These are phyloP conservation scores for Rhizophora apiculata DNA, from an alignment of 345 rosid species.

Conservation along the genomic window DNA sequence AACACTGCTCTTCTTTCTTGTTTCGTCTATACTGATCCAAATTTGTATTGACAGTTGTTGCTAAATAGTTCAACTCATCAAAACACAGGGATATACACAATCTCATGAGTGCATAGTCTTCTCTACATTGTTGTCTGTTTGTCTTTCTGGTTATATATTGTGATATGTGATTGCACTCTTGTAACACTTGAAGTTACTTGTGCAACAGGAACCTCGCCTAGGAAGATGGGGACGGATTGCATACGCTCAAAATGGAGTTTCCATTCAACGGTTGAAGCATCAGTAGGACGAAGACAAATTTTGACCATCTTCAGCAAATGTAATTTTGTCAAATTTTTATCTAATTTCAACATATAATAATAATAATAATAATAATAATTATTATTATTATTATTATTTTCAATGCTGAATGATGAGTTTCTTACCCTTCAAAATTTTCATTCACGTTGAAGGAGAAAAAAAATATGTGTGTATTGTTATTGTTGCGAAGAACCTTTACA, in stretches of 20 bases:
- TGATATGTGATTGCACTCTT: not conserved
- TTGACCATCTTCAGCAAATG: constrained; percentile 17
- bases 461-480: too few species aligned
- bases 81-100: too few species aligned
- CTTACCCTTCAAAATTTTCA: too few species aligned
- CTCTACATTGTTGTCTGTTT: not conserved
- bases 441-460: not conserved
- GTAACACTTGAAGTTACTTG: constrained; percentile 3
- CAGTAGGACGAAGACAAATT: constrained; percentile 26
- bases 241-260: constrained; percentile 70
- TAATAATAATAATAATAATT: not conserved
- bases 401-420: constrained; percentile 9
- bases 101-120: too few species aligned
- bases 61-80: too few species aligned
- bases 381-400: constrained; percentile 15
- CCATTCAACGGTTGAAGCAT: constrained; percentile 61
- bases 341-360: too few species aligned
- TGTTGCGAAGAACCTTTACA: too few species aligned
- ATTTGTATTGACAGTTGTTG: too few species aligned
- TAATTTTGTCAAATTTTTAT: too few species aligned
- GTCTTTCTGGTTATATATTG: not conserved
- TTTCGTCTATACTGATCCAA: too few species aligned
- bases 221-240: constrained; percentile 83
- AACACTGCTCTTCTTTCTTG: too few species aligned
- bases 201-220: constrained; percentile 77